Percentiles rank a stretch among this genome's conserved stretches.
Evolutionary conservation across 108 stramenopile species (phyloP).

Genomic region (Pseudonitzschia delicatissima): DNA sequence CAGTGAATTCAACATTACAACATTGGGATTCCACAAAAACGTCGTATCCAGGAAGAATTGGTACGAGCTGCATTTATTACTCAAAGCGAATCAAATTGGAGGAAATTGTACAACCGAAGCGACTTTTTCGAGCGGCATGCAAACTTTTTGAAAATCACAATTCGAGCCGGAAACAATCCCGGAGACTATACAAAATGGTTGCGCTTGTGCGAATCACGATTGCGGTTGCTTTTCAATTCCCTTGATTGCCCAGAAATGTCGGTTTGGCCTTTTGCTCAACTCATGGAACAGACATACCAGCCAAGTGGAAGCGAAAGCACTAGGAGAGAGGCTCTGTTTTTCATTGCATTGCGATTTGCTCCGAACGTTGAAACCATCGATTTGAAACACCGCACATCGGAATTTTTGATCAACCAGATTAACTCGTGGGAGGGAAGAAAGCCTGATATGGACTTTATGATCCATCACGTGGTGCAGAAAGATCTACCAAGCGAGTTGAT

Average conservation of each 20-base stretch:
- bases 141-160: conserved; percentile 55
- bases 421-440: conserved; percentile 62
- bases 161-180: conserved; percentile 39
- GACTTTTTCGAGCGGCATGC: conserved; percentile 35
- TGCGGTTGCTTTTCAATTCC: conserved; percentile 58
- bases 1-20: conserved; percentile 94
- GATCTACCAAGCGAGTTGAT: conserved; percentile 42
- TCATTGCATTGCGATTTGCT: conserved; percentile 68
- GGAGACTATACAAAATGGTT: conserved; percentile 72
- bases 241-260: conserved; percentile 50
- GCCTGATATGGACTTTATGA: conserved; percentile 68
- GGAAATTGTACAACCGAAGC: conserved; percentile 15
- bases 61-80: conserved; percentile 34
- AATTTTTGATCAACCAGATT: conserved; percentile 61
- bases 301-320: neutral
- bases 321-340: conserved; percentile 43
- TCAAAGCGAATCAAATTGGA: conserved; percentile 14
- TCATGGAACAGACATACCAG: conserved; percentile 46
- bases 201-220: conserved; percentile 70
- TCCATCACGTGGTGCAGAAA: conserved; percentile 41
- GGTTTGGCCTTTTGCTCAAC: conserved; percentile 65
- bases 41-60: conserved; percentile 79
- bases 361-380: conserved; percentile 45
- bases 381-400: conserved; percentile 40
- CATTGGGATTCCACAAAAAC: conserved; percentile 83